Conservation (phyloP, 169 alveolate species). For the Theileria sp. region DNA sequence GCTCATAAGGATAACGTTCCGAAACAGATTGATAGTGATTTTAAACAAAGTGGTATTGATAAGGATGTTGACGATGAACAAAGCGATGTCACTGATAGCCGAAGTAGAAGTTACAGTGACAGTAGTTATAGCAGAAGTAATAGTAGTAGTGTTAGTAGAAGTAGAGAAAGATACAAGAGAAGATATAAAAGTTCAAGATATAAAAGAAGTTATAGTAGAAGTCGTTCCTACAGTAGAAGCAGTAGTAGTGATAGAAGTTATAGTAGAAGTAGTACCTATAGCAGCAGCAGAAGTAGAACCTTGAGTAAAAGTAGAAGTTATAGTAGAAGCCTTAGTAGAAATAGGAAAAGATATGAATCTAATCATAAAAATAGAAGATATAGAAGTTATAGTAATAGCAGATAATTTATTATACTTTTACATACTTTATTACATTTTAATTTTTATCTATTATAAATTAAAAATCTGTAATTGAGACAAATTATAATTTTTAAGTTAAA, state of each 20-base stretch:
- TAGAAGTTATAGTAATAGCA: slow-evolving; percentile 8
- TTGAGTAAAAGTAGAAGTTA: slow-evolving; percentile 1
- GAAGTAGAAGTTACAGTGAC: background rate
- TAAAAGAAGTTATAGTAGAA: slow-evolving; percentile 15
- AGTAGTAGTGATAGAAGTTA: slow-evolving; percentile 1
- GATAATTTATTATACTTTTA: background rate
- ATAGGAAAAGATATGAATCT: background rate
- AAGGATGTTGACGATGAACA: background rate
- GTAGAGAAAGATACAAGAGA: slow-evolving; percentile 15
- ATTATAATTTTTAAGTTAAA: no score
- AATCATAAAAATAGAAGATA: background rate
- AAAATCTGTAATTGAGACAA: no score
- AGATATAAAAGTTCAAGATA: background rate
- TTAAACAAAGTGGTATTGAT: background rate
- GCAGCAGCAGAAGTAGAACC: slow-evolving; percentile 2
- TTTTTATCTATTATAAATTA: no score
- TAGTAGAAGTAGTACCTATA: background rate
- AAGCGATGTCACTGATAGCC: background rate
- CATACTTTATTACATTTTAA: no score
- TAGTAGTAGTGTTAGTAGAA: background rate
- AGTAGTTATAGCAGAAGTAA: background rate
- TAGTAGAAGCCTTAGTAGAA: background rate
- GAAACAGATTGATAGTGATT: background rate
- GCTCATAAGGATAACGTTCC: background rate
- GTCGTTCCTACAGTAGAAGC: background rate